A percentile compares a stretch with the other conserved stretches of the same genome.
Evolutionary conservation across 768 basidiomycete species (phyloP).

Genomic region (Tricholoma flavovirens): DNA sequence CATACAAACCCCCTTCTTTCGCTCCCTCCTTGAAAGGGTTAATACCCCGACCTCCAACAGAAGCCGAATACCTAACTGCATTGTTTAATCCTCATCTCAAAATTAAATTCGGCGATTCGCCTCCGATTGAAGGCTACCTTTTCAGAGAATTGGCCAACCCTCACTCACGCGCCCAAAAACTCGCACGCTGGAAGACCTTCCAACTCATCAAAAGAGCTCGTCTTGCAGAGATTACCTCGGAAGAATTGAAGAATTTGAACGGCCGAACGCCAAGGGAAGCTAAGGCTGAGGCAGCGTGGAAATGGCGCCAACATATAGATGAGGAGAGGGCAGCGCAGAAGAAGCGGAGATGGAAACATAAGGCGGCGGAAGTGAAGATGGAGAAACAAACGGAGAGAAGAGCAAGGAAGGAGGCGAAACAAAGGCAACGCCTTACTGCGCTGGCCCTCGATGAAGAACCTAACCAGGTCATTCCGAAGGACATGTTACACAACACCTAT

Average conservation of each 20-base stretch:
- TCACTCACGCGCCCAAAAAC: conserved; percentile 78
- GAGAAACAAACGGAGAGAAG: conserved; percentile 52
- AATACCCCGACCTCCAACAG: conserved; percentile 38
- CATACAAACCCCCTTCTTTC: conserved; percentile 61
- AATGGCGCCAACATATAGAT: conserved; percentile 57
- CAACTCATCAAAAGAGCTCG: conserved; percentile 42
- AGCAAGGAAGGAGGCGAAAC: conserved; percentile 46
- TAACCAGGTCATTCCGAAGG: conserved; percentile 55
- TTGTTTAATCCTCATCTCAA: conserved; percentile 51
- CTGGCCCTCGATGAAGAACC: conserved; percentile 46
- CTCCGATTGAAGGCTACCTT: conserved; percentile 63
- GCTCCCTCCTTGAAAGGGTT: conserved; percentile 29
- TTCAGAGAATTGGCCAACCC: conserved; percentile 73
- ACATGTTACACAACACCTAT: conserved; percentile 9
- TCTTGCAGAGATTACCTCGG: conserved; percentile 46
- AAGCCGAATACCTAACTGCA: conserved; percentile 51
- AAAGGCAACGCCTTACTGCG: conserved; percentile 50
- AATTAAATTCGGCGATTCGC: conserved; percentile 40
- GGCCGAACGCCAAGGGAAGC: conserved; percentile 61
- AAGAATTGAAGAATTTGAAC: conserved; percentile 49
- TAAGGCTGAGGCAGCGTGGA: conserved; percentile 69
- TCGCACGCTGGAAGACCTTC: conserved; percentile 64
- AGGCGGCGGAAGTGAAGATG: conserved; percentile 42
- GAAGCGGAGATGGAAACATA: conserved; percentile 52
- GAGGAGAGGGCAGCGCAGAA: conserved; percentile 53